Base-by-base conservation (phyloP, 1,284 basidiomycete genomes). In the Prillingera fragicola region DNA sequence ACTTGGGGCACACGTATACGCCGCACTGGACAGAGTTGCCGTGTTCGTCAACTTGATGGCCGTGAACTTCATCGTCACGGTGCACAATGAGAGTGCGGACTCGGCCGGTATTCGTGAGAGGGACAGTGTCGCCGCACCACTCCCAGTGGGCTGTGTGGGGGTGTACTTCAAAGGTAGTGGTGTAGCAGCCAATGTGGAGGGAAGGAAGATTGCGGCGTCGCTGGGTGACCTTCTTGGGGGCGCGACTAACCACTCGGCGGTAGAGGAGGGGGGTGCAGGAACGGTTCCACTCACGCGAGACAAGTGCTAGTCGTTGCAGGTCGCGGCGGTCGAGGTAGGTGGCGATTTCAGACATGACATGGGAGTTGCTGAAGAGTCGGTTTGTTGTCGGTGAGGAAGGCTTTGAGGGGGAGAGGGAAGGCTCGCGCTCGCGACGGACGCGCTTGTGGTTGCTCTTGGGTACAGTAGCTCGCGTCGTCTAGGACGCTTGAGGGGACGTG, bases 91-190 rank as follows among this genome's bases (percentile, higher is more conserved):
- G 22, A 13, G 39, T 41, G n/a, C 22, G 21, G 23, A 33, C 7
- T 15, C 17, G 29, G 26, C 23, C 12, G 7, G 35, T 33, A 5
- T 38, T 8, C 5, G 38, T 28, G 22, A 31, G 35, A 1, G 35
- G 28, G 4, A 15, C 5, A n/a, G n/a, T n/a, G n/a, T n/a, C n/a
- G n/a, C n/a, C n/a, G n/a, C n/a, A n/a, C n/a, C n/a, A n/a, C n/a
- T n/a, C n/a, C n/a, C n/a, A n/a, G 34, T 36, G 22, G 37, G 42
- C 1, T 17, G n/a, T 13, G 35, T 43, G 42, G 4, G 42, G 35
- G 18, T 25, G 26, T 34, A 37, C 26, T 29, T 43, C 35, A 31
- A 43, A 3, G 0, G 42, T n/a, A 4, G 29, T 37, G 4, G 42
- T 38, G 35, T 32, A 27, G 4, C 8, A n/a, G 6, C 6, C 9